These are phyloP conservation scores for Scedosporium minutisporum DNA, from an alignment of 2,329 filamentous ascomycete genomes.

Conservation along the genomic window DNA sequence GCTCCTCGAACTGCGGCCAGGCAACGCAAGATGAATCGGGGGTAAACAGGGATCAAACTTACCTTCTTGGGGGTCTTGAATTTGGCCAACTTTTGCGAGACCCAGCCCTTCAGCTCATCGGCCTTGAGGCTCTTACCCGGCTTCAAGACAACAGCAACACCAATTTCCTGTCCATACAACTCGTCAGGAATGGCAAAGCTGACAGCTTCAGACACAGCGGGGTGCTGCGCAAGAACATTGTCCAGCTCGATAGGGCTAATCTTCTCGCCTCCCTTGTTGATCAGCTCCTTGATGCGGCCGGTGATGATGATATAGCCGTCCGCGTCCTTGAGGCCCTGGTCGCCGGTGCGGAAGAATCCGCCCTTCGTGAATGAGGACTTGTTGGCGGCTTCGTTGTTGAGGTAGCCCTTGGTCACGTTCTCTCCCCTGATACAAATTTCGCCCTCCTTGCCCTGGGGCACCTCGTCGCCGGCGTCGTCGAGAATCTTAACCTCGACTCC, in stretches of 20 bases:
- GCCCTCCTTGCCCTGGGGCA: slow-evolving; percentile 60
- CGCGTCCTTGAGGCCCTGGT: slow-evolving; percentile 71
- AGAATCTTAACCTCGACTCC: slow-evolving; percentile 76
- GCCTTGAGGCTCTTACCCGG: slow-evolving; percentile 44
- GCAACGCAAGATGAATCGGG: background rate
- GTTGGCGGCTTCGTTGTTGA: slow-evolving; percentile 75
- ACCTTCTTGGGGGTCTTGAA: slow-evolving; percentile 83
- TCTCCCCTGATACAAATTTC: slow-evolving; percentile 77
- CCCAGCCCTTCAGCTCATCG: slow-evolving; percentile 58
- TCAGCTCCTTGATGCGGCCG: slow-evolving; percentile 86
- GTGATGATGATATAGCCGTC: slow-evolving; percentile 82
- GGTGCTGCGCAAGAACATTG: slow-evolving; percentile 67
- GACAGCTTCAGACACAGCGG: slow-evolving; percentile 66
- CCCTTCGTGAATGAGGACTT: slow-evolving; percentile 59
- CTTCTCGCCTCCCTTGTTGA: slow-evolving; percentile 86
- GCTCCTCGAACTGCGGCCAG: background rate
- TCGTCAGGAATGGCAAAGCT: slow-evolving; percentile 77
- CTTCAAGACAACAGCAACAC: slow-evolving; percentile 66
- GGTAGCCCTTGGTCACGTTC: slow-evolving; percentile 76
- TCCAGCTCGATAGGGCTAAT: slow-evolving; percentile 83
- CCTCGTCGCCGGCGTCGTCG: slow-evolving; percentile 56
- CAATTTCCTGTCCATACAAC: slow-evolving; percentile 75
- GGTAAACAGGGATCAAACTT: background rate
- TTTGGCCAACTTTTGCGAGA: slow-evolving; percentile 61
- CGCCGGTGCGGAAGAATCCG: slow-evolving; percentile 83